phyloP scores from a whole-genome alignment of 116 monocot genomes.

The Papilionanthe hybrid region DNA sequence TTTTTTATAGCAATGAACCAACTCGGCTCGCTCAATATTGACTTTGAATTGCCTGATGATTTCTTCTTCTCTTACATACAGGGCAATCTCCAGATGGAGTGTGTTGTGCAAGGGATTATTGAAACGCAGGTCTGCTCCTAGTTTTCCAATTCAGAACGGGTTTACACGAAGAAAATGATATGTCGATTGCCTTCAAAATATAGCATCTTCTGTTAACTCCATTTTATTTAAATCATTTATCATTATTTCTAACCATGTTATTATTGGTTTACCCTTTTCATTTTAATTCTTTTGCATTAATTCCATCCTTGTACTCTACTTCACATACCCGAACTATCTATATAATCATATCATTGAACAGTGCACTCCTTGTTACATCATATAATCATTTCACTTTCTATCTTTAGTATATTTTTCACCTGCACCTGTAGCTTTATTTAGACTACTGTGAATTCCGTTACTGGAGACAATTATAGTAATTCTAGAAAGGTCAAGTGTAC shows the following conservation, averaged over 20 bases:
- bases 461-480: too few relatives aligned
- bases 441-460: too few relatives aligned
- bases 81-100: slow-evolving; percentile 44
- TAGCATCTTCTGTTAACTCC: neutral
- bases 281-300: neutral
- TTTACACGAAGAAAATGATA: neutral
- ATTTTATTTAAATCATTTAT: neutral
- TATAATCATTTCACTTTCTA: too few relatives aligned
- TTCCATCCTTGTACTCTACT: too few relatives aligned
- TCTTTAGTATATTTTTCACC: too few relatives aligned
- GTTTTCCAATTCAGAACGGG: neutral
- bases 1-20: neutral
- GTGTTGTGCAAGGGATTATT: slow-evolving; percentile 76
- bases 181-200: neutral
- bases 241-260: neutral
- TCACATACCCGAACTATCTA: too few relatives aligned
- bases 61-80: neutral
- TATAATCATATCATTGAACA: too few relatives aligned
- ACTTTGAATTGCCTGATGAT: neutral
- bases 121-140: slow-evolving; percentile 57
- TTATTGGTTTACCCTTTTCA: neutral
- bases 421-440: too few relatives aligned
- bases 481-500: too few relatives aligned
- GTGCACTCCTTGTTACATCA: too few relatives aligned
- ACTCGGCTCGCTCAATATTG: neutral